These are phyloP conservation scores for Quaeritorhiza haematococci DNA, from an alignment of 371 early-diverging fungal genomes.

Conservation along the genomic window DNA sequence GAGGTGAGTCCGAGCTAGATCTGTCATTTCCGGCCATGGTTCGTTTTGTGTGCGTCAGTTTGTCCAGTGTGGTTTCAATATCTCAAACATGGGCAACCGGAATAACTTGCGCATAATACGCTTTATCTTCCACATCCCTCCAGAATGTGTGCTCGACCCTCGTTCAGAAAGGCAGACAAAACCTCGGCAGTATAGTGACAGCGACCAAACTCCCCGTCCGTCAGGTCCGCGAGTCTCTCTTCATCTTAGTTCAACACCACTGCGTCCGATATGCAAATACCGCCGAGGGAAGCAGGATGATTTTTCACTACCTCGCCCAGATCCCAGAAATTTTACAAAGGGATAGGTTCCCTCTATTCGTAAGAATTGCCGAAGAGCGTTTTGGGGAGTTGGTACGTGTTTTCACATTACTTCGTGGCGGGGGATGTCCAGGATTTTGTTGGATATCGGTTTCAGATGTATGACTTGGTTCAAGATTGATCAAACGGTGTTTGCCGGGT, in stretches of 20 bases:
- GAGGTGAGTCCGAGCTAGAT: too few species aligned
- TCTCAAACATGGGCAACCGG: too few species aligned
- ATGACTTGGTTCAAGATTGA: too few species aligned
- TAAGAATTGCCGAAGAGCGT: slow-evolving; percentile 52
- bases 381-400: slow-evolving; percentile 60
- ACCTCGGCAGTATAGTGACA: slow-evolving; percentile 36
- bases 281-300: slow-evolving; percentile 49
- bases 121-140: too few species aligned
- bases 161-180: slow-evolving; percentile 49
- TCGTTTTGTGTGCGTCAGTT: too few species aligned
- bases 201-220: slow-evolving; percentile 25
- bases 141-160: too few species aligned
- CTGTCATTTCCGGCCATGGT: too few species aligned
- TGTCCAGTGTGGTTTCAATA: too few species aligned
- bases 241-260: slow-evolving; percentile 62
- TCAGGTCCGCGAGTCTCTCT: slow-evolving; percentile 52
- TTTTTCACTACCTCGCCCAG: slow-evolving; percentile 64
- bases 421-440: too few species aligned
- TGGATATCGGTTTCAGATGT: too few species aligned
- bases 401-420: not conserved
- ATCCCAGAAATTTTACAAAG: slow-evolving; percentile 53
- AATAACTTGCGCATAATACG: too few species aligned
- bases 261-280: slow-evolving; percentile 53
- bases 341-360: slow-evolving; percentile 61
- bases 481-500: too few species aligned